Evolutionary conservation across 257 asterid species (phyloP).

Genomic region (Paulownia fortunei): DNA sequence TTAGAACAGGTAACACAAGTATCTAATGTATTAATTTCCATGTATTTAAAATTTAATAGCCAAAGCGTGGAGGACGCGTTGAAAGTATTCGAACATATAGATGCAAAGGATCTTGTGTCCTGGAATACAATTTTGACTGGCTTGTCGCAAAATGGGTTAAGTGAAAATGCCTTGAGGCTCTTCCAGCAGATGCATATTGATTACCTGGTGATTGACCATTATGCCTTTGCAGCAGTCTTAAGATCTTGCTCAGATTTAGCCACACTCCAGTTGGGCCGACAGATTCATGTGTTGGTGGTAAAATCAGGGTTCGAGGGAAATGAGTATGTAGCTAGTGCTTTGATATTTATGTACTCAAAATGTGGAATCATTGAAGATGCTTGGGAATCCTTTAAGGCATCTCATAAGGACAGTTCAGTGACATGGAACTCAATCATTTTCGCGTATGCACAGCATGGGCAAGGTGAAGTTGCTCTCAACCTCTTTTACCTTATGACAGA

Average conservation of each 20-base stretch:
- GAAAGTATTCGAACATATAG: conserved; percentile 51
- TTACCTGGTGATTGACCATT: conserved; percentile 63
- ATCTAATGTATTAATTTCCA: conserved; percentile 68
- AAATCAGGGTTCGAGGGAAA: conserved; percentile 62
- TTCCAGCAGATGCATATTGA: conserved; percentile 65
- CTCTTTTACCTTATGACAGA: conserved; percentile 61
- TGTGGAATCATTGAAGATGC: conserved; percentile 85
- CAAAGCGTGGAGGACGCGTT: conserved; percentile 57
- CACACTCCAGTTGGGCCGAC: conserved; percentile 69
- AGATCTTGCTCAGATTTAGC: conserved; percentile 92
- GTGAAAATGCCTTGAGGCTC: conserved; percentile 62
- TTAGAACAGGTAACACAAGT: conserved; percentile 60
- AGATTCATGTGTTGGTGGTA: conserved; percentile 64
- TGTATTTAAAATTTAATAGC: conserved; percentile 63
- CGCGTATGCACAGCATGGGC: conserved; percentile 89
- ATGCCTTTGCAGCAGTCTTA: conserved; percentile 69
- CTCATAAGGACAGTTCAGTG: conserved; percentile 61
- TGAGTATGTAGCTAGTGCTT: conserved; percentile 72
- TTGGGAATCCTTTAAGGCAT: conserved; percentile 63
- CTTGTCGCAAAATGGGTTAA: conserved; percentile 71
- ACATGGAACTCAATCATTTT: conserved; percentile 89
- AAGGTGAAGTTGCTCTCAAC: conserved; percentile 69
- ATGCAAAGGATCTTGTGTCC: conserved; percentile 63
- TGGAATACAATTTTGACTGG: conserved; percentile 89
- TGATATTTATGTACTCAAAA: conserved; percentile 84